Base-by-base conservation (phyloP, 2,329 filamentous ascomycete genomes). In the Fusarium sp. region DNA sequence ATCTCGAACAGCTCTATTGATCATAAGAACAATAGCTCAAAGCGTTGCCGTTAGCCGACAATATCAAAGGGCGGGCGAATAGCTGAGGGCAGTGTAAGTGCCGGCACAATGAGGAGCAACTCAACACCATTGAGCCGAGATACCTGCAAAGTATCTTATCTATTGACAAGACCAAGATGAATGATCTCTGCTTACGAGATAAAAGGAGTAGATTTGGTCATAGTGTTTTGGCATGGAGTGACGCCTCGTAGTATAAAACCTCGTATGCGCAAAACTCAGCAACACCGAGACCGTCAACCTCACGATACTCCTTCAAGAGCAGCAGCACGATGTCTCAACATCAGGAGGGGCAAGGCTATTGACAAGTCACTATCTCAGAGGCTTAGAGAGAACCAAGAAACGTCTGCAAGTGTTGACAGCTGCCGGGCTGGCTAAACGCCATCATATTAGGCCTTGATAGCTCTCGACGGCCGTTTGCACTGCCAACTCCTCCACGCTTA, bases 31-130 rank as follows among this genome's bases (percentile, higher is more conserved):
- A 69, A 55, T 59, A 52, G 21, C 29, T 16, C 31, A 45, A 31
- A 25, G 19, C 15, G 52, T 58, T 54, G 29, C 27, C 37, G 44
- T 52, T 46, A 39, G 63, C 38, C 38, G 37, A 23, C 38, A 69
- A 69, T 69, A 69, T 70, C 67, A 70, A 70, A 70, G 33, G 39
- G 41, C 48, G 33, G 44, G 31, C 48, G 23, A 42, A 38, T 52
- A 45, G 49, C 60, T 29, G 52, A n/a, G 23, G 48, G n/a, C 59
- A 44, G 37, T 60, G 41, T 31, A 44, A 58, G 41, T 35, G 48
- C 21, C 49, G 9, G 16, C 16, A 55, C 41, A 59, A 52, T 48
- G 23, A 27, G 23, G 18, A 29, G 29, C 21, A 48, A 29, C 39
- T 41, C 63, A 65, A 60, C 55, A 52, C 46, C 39, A 59, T 15